A percentile compares a stretch with the other conserved stretches of the same genome.
Conservation (phyloP, 768 basidiomycete species). For the Porpolomopsis calyptriformis region DNA sequence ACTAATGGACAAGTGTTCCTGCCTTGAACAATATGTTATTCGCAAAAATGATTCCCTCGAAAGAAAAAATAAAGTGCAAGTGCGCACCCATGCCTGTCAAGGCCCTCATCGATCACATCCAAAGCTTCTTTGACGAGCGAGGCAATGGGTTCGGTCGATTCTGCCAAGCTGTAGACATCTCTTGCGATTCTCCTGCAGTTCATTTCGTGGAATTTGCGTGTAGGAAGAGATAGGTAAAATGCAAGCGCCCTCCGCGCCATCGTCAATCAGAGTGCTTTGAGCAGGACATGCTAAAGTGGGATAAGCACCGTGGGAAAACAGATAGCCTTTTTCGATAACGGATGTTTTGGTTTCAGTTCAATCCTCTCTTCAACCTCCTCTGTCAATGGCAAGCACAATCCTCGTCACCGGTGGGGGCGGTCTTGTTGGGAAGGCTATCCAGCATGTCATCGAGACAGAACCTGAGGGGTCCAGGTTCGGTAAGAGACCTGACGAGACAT, state of each 20-base stretch:
- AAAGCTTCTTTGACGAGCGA: slow-evolving; percentile 67
- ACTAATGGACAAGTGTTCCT: slow-evolving; percentile 70
- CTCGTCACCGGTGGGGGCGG: slow-evolving; percentile 82
- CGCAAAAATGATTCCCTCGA: slow-evolving; percentile 11
- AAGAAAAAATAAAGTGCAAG: not conserved
- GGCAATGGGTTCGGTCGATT: slow-evolving; percentile 43
- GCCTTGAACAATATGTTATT: slow-evolving; percentile 29
- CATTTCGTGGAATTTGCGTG: slow-evolving; percentile 20
- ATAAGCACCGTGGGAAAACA: not conserved
- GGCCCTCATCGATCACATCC: slow-evolving; percentile 64
- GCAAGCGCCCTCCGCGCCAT: not conserved
- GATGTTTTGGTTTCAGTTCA: not conserved
- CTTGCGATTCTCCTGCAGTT: slow-evolving; percentile 42
- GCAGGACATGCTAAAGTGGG: not conserved
- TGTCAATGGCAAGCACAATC: slow-evolving; percentile 38
- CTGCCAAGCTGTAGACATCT: slow-evolving; percentile 54
- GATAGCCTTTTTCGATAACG: too few species aligned
- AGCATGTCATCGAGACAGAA: slow-evolving; percentile 69
- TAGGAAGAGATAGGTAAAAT: not conserved
- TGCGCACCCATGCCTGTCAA: slow-evolving; percentile 75
- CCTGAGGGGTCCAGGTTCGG: slow-evolving; percentile 72
- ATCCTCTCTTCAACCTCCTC: not conserved
- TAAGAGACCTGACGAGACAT: slow-evolving; percentile 62
- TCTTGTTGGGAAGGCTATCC: slow-evolving; percentile 78
- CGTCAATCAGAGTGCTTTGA: not conserved